phyloP scores from a whole-genome alignment of 2,329 filamentous ascomycete genomes.

The Neopestalotiopsis sp. region DNA sequence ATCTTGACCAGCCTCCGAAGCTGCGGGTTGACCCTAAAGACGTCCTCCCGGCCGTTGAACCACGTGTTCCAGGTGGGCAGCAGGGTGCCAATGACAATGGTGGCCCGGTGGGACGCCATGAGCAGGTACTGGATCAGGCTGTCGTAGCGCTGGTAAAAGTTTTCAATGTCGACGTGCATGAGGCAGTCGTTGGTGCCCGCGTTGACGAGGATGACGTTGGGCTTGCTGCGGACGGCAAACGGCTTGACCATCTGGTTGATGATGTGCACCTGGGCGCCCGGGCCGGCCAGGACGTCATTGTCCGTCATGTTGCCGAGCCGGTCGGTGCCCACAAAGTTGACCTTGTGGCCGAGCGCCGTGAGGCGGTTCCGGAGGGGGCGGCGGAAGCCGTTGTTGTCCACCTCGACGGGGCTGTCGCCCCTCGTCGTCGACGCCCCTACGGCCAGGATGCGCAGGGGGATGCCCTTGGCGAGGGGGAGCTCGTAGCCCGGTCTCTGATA shows the following conservation, averaged over 20 bases:
- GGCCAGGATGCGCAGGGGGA: constrained; percentile 39
- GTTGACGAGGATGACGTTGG: constrained; percentile 42
- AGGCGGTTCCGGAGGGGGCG: constrained; percentile 42
- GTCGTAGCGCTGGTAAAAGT: constrained; percentile 39
- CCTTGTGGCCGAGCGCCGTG: constrained; percentile 35
- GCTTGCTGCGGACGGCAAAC: constrained; percentile 35
- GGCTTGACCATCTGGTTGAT: constrained; percentile 36
- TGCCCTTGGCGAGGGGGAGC: constrained; percentile 35
- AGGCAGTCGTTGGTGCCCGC: constrained; percentile 43
- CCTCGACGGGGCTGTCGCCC: constrained; percentile 36
- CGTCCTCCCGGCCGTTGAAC: constrained; percentile 39
- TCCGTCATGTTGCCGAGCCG: constrained; percentile 41
- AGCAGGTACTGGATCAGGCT: constrained; percentile 38
- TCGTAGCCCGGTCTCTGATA: constrained; percentile 37
- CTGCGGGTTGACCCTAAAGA: constrained; percentile 37
- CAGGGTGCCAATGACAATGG: constrained; percentile 37
- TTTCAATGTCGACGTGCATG: constrained; percentile 37
- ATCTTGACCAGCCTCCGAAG: constrained; percentile 37
- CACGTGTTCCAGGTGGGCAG: constrained; percentile 38
- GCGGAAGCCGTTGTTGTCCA: constrained; percentile 40
- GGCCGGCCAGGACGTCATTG: constrained; percentile 41
- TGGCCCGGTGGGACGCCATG: constrained; percentile 36
- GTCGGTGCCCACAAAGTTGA: constrained; percentile 41
- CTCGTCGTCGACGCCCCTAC: constrained; percentile 39
- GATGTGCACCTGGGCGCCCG: constrained; percentile 35